A percentile compares a stretch with the other conserved stretches of the same genome.
Evolutionary conservation across 2,329 filamentous ascomycete genomes (phyloP).

Genomic region (Hypoxylon sp.): DNA sequence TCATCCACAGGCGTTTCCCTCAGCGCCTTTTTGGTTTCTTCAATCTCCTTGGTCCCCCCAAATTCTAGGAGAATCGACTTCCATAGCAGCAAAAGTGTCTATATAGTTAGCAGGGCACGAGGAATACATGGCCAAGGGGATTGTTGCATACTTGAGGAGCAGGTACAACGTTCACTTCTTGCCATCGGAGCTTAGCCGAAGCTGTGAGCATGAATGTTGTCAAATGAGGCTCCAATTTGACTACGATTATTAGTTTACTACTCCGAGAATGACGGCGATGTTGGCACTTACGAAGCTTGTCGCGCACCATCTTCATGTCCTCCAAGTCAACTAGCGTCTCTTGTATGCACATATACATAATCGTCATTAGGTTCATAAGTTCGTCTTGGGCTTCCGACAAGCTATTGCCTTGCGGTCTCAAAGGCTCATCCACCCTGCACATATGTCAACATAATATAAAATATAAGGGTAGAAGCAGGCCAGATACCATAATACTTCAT

Average conservation of each 20-base stretch:
- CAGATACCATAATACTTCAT: slow-evolving; percentile 69
- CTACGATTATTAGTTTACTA: slow-evolving; percentile 55
- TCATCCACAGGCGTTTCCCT: slow-evolving; percentile 71
- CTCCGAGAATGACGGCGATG: not conserved
- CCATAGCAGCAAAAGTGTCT: slow-evolving; percentile 89
- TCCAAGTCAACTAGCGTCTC: slow-evolving; percentile 67
- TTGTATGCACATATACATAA: slow-evolving; percentile 74
- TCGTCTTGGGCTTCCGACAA: slow-evolving; percentile 71
- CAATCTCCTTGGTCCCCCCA: slow-evolving; percentile 81
- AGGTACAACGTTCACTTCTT: slow-evolving; percentile 73
- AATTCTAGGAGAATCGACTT: slow-evolving; percentile 90
- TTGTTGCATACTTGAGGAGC: slow-evolving; percentile 71
- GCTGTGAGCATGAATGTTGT: slow-evolving; percentile 80
- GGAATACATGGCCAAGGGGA: not conserved
- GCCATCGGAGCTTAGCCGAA: slow-evolving; percentile 79
- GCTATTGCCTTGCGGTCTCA: slow-evolving; percentile 57
- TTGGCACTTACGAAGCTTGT: slow-evolving; percentile 65
- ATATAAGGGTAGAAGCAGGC: slow-evolving; percentile 15
- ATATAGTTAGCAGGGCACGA: slow-evolving; percentile 28
- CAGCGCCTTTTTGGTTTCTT: slow-evolving; percentile 80
- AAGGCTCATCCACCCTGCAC: slow-evolving; percentile 64
- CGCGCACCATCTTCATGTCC: slow-evolving; percentile 63
- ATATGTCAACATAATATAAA: slow-evolving; percentile 53
- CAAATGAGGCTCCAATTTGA: slow-evolving; percentile 75
- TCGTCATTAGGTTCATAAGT: slow-evolving; percentile 74